Base-by-base conservation (phyloP, 2,329 filamentous ascomycete species). In the Botrytis cinerea region DNA sequence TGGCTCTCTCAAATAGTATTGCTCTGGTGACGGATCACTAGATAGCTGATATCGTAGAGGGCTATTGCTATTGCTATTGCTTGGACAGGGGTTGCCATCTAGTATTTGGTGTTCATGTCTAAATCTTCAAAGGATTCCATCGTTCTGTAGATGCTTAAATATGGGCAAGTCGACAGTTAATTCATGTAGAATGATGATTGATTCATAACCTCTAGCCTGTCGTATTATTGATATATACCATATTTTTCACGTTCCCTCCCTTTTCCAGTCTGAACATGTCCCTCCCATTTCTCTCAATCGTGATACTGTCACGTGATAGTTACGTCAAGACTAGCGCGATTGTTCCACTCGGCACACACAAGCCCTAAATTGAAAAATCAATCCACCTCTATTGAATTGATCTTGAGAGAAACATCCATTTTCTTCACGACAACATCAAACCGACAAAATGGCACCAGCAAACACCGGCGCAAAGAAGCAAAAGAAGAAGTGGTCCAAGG, bases 391-490 rank as follows among this genome's bases (percentile, higher is more conserved):
- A 48, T 60, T 72, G 57, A 68, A 72, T 68, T 51, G 64, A 61
- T 68, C 46, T 72, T 40, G 54, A 40, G 57, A 72, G 16, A 16
- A 57, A 25, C 54, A 73, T 40, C 59, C 57, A 63, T 73, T 59
- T 67, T 57, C 67, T 62, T 70, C 59, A 64, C 72, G 72, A 73
- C 43, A 75, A 73, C 66, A 74, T 45, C 61, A 75, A 73, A 73
- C 35, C 69, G 72, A 70, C 72, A 75, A 72, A 61, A 75, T 75
- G 74, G 85, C 86, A 82, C 85, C 86, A 81, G 85, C 85, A 85
- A 85, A 86, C 83, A 86, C 90, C 82, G 90, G 90, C 83, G 90
- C 88, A 82, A 92, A 92, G 89, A 92, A 92, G 87, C 90, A 92
- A 85, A 93, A 92, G 90, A 92, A 93, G 90, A 93, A 92, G 90